These are phyloP conservation scores for Bauhinia variegata DNA, from an alignment of 306 rosid species.

Conservation along the genomic window DNA sequence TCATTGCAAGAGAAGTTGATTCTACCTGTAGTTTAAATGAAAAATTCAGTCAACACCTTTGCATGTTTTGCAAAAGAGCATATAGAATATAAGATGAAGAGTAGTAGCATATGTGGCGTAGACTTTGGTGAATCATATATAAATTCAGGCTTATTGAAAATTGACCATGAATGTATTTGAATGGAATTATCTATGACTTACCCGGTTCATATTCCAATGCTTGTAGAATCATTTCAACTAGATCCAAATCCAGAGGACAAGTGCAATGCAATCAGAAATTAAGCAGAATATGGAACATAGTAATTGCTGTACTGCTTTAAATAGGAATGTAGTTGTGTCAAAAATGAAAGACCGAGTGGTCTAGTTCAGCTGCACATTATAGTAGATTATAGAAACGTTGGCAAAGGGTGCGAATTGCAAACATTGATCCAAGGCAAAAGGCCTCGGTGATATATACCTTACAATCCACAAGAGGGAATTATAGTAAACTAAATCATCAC, in stretches of 20 bases:
- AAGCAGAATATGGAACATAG: conserved; percentile 1
- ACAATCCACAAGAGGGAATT: too few relatives aligned
- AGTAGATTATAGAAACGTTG: not conserved
- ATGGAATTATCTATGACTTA: conserved; percentile 46
- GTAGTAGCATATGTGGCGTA: too few relatives aligned
- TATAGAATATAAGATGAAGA: too few relatives aligned
- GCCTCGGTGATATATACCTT: too few relatives aligned
- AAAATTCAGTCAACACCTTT: too few relatives aligned
- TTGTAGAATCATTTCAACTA: conserved; percentile 91
- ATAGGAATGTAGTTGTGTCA: conserved; percentile 9
- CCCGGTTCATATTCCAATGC: conserved; percentile 94
- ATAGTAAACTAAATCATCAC: too few relatives aligned
- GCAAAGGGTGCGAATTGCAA: not conserved
- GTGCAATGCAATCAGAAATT: conserved; percentile 29
- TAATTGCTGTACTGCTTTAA: not conserved
- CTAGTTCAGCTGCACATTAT: not conserved
- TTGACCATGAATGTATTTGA: too few relatives aligned
- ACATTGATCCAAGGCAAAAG: not conserved
- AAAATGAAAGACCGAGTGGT: not conserved
- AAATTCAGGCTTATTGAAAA: too few relatives aligned
- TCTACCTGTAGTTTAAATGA: conserved; percentile 78
- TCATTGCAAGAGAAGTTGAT: conserved; percentile 16
- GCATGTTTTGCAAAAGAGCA: too few relatives aligned
- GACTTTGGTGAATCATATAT: too few relatives aligned
- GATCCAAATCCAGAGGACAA: conserved; percentile 37